Percentiles rank a stretch among this genome's conserved stretches.
These are phyloP conservation scores for Castanea crenata DNA, from an alignment of 306 rosid species.

Conservation along the genomic window DNA sequence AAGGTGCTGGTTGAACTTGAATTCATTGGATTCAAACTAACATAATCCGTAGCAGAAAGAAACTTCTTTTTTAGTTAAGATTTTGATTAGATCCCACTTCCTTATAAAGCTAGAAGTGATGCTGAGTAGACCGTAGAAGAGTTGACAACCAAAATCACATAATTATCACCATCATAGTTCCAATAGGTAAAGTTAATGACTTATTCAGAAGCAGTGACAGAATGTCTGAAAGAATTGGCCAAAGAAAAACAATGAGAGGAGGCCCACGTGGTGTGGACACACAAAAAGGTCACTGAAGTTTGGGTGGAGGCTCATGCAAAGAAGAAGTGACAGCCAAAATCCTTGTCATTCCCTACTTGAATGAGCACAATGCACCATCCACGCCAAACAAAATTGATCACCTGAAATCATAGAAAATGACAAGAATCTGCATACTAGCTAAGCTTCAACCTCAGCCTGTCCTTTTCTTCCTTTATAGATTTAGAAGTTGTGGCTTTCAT, in stretches of 20 bases:
- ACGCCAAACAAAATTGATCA: constrained; percentile 24
- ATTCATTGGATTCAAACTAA: background rate
- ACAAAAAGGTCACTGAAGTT: constrained; percentile 22
- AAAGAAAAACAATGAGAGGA: constrained; percentile 29
- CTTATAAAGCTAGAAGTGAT: background rate
- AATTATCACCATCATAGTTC: background rate
- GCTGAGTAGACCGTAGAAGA: background rate
- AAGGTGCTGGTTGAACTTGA: too few relatives aligned
- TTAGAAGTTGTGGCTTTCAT: background rate
- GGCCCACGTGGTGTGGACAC: constrained; percentile 27
- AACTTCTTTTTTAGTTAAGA: background rate
- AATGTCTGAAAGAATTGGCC: constrained; percentile 5
- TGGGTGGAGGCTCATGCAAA: constrained; percentile 30
- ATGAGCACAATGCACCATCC: constrained; percentile 38
- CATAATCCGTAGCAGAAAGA: background rate
- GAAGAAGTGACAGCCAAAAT: constrained; percentile 34
- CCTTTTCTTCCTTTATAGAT: background rate
- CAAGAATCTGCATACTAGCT: background rate
- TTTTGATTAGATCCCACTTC: background rate
- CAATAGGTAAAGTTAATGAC: constrained; percentile 27
- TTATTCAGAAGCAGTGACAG: constrained; percentile 1
- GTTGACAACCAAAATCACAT: background rate
- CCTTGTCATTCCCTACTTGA: constrained; percentile 37
- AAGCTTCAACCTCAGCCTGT: too few relatives aligned
- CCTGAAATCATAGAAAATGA: constrained; percentile 1